A percentile compares a stretch with the other conserved stretches of the same genome.
Evolutionary conservation across 2,329 filamentous ascomycete species (phyloP).

Genomic region (Saccharata proteae): DNA sequence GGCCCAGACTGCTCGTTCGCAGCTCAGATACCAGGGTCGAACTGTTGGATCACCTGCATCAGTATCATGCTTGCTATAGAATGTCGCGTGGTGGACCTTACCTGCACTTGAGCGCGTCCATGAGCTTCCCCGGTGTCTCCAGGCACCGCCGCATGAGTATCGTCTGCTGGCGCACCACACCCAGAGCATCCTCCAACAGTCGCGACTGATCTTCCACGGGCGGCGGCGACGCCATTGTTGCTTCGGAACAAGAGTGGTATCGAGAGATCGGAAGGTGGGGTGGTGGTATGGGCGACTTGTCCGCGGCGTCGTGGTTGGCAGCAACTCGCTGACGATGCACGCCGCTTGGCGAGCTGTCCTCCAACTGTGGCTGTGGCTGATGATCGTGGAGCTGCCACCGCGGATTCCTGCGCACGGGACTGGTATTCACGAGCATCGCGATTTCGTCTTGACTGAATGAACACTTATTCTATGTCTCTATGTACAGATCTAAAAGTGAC

Average conservation of each 20-base stretch:
- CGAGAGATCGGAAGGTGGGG: constrained; percentile 7
- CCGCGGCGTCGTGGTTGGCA: constrained; percentile 3
- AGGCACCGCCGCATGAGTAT: constrained; percentile 95
- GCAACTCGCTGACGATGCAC: constrained; percentile 4
- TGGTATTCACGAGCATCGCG: no score
- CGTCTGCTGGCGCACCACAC: constrained; percentile 94
- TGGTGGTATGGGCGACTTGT: constrained; percentile 5
- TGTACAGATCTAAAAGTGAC: no score
- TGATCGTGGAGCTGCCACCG: no score
- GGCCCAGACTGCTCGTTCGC: constrained; percentile 90
- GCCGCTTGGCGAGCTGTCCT: constrained; percentile 7
- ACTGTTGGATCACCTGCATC: constrained; percentile 38
- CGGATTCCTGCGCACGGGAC: no score
- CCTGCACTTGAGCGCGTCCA: constrained; percentile 99
- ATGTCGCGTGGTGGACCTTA: constrained; percentile 29
- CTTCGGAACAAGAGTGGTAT: constrained; percentile 40
- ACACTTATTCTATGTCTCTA: no score
- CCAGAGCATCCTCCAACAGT: constrained; percentile 91
- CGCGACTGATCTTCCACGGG: constrained; percentile 55
- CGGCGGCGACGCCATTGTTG: constrained; percentile 34
- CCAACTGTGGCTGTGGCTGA: constrained; percentile 4
- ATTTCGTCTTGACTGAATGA: no score
- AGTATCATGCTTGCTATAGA: constrained; percentile 1
- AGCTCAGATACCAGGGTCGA: constrained; percentile 98
- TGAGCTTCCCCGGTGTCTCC: constrained; percentile 93